These are phyloP conservation scores for Quercus lobata DNA, from an alignment of 331 rosid genomes.

Conservation along the genomic window DNA sequence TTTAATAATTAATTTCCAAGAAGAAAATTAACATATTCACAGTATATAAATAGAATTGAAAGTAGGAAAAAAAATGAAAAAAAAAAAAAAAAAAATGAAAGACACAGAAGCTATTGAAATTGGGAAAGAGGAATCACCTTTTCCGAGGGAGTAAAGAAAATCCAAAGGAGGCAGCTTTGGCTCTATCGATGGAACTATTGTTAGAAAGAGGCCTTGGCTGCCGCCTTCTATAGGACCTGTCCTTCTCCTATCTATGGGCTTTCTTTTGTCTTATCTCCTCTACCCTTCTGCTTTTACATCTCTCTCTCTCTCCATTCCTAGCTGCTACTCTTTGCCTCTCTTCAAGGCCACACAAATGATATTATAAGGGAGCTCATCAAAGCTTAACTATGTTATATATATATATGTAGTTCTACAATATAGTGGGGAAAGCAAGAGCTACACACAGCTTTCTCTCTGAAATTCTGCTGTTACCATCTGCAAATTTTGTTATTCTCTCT, in stretches of 20 bases:
- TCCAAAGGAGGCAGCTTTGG: slow-evolving; percentile 40
- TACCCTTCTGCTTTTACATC: not conserved
- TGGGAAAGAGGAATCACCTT: slow-evolving; percentile 5
- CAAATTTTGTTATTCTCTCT: not conserved
- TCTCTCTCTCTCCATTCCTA: not conserved
- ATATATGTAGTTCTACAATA: too few relatives aligned
- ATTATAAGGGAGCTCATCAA: not conserved
- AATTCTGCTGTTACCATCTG: not conserved
- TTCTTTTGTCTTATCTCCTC: slow-evolving; percentile 15
- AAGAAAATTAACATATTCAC: not conserved
- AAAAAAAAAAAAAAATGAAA: too few relatives aligned
- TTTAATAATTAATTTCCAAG: not conserved
- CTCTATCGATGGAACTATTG: slow-evolving; percentile 21
- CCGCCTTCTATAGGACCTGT: slow-evolving; percentile 15
- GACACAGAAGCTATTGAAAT: not conserved
- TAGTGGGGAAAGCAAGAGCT: not conserved
- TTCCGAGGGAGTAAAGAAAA: slow-evolving; percentile 32
- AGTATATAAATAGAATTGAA: too few relatives aligned
- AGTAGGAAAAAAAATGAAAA: too few relatives aligned
- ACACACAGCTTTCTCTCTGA: not conserved
- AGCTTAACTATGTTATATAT: not conserved
- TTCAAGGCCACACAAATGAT: not conserved
- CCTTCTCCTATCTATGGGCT: slow-evolving; percentile 12
- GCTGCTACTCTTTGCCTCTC: not conserved
- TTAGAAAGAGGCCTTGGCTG: not conserved